phyloP scores from a whole-genome alignment of 768 basidiomycete species.

The Boletus barrowsii region DNA sequence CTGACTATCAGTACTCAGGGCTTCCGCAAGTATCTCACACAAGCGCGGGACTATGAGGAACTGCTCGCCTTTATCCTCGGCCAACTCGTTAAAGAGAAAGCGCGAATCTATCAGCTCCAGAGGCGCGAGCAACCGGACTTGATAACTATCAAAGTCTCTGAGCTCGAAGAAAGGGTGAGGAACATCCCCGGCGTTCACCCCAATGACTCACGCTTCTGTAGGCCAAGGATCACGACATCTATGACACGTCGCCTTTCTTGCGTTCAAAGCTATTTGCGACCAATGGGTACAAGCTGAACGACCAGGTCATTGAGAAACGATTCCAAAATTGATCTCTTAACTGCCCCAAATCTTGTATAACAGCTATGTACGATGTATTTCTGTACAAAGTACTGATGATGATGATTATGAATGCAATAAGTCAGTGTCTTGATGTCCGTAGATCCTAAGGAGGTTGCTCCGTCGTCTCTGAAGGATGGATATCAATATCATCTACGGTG shows the following conservation, averaged over 20 bases:
- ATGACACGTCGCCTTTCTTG: conserved; percentile 83
- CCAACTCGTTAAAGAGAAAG: conserved; percentile 89
- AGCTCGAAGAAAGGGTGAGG: conserved; percentile 85
- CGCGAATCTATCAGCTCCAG: conserved; percentile 77
- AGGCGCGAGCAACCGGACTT: conserved; percentile 73
- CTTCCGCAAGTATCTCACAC: conserved; percentile 96
- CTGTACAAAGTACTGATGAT: too few relatives aligned
- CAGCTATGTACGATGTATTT: too few relatives aligned
- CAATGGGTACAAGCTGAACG: conserved; percentile 82
- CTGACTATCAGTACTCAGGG: conserved; percentile 48
- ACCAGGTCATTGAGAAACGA: conserved; percentile 66
- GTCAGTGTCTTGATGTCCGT: too few relatives aligned
- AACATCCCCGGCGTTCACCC: neutral
- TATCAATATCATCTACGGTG: conserved; percentile 23
- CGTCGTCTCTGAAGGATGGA: too few relatives aligned
- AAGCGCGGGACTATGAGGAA: conserved; percentile 95
- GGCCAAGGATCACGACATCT: conserved; percentile 98
- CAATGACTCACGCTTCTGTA: conserved; percentile 31
- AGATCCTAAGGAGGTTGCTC: too few relatives aligned
- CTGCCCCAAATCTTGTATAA: conserved; percentile 1
- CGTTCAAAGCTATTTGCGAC: conserved; percentile 77
- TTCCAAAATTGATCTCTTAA: conserved; percentile 44
- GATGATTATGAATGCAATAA: too few relatives aligned
- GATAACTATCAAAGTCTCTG: conserved; percentile 71
- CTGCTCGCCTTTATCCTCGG: conserved; percentile 92